Evolutionary conservation across 1,284 basidiomycete species (phyloP), one percentile per base, ranked within the genome.

Genomic region (Violaceomyces palustris): DNA sequence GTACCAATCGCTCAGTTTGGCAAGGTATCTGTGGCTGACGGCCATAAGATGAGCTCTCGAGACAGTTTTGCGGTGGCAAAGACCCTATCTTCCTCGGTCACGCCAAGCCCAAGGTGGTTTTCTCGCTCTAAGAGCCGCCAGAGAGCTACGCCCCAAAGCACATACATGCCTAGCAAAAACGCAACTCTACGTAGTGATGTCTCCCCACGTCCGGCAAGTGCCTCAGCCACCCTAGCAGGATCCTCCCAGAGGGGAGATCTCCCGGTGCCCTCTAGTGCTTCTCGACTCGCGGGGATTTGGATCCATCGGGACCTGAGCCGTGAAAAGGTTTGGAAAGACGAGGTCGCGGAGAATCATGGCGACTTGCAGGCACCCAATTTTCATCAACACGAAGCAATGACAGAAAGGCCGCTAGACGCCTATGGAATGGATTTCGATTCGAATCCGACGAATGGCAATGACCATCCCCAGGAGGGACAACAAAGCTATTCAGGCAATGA

Each of bases 31-130:
- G 34, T n/a, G 11, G 36, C 24, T 9, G 28, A n/a, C 21, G 27
- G 24, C 21, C 28, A 18, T n/a, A 30, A 33, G 17, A 54, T 62
- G 50, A 48, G 47, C 17, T 59, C 60, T 32, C 35, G 57, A 3
- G 63, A 66, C 33, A 64, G 61, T 32, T 50, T 66, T 6, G 57
- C 56, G 12, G 51, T 47, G 14, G 63, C 63, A 15, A 42, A 47
- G 18, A 61, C 61, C 30, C 35, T 66, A 15, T 66, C 63, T 6
- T 54, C 63, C 17, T 57, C 53, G 15, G 63, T 66, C 19, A 64
- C 63, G 24, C 60, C 63, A 5, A 58, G 53, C 19, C 63, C 63
- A 4, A 50, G 63, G n/a, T 66, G 63, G 63, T 45, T 66, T 18
- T 49, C 49, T 4, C 44, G 54, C 6, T 34, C 54, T 18, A 44